Base-by-base conservation (phyloP, 75 land plant species). In the Picea sitchensis region DNA sequence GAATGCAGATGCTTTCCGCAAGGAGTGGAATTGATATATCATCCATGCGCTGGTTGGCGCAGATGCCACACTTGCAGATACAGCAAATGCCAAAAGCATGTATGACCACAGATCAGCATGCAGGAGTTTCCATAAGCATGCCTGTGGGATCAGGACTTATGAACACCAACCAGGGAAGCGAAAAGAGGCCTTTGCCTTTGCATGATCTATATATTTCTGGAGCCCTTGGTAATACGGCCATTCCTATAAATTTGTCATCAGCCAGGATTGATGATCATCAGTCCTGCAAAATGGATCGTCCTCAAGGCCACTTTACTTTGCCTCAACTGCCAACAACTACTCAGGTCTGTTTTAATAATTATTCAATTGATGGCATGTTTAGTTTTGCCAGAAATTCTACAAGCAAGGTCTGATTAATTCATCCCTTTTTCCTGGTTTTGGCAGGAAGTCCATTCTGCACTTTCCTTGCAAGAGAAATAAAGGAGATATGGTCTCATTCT, bases 1-100 rank as follows among this genome's bases (percentile, higher is more conserved):
- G 76, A 74, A 74, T 74, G 76, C 76, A 74, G 76, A 74, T 74
- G 3, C 76, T 74, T 74, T 74, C 76, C 21, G 76, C 76, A 23
- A 74, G 76, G 26, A 74, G 76, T 74, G 76, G 76, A 74, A 74
- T 74, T 23, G 59, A 74, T 11, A 1, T 74, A 2, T 74, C 76
- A 54, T 74, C 76, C 3, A 74, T 74, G 58, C 23, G 76, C 14
- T 38, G 38, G 76, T 26, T 74, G 51, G 44, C 76, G 11, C 51
- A 74, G 30, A 74, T 74, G 76, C 76, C 58, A 74, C 76, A 74
- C 4, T 74, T 54, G 76, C 76, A 74, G 76, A 56, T 74, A 23
- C 58, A 41, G 11, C 76, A 74, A 61, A 56, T 74, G 20, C 76
- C 76, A 41, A 56, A 56, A 51, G 51, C 76, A 56, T 74, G n/a